Percentiles rank a stretch among this genome's conserved stretches.
These are phyloP conservation scores for Lophium mytilinum DNA, from an alignment of 495 filamentous ascomycete genomes.

Conservation along the genomic window DNA sequence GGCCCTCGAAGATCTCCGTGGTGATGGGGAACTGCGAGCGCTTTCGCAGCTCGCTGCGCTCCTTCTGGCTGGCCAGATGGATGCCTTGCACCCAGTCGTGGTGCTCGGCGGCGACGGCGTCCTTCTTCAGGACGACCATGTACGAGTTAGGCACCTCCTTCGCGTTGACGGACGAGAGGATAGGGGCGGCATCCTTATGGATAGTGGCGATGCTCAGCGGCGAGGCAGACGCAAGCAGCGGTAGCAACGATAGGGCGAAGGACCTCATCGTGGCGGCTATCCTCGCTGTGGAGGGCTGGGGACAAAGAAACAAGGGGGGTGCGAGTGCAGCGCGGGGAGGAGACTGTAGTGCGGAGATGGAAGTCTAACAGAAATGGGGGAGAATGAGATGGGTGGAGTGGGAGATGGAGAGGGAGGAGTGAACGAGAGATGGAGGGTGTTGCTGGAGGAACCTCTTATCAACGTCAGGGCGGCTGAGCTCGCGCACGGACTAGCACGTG, in stretches of 20 bases:
- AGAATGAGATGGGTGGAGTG: not conserved
- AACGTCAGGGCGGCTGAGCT: conserved; percentile 1
- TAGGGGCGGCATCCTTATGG: conserved; percentile 77
- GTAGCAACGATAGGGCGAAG: conserved; percentile 56
- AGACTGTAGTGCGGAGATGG: conserved; percentile 13
- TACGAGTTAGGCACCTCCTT: conserved; percentile 82
- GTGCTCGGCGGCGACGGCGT: conserved; percentile 59
- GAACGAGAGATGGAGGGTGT: not conserved
- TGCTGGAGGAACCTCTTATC: conserved; percentile 12
- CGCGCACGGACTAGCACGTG: too few relatives aligned
- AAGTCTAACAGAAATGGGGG: not conserved
- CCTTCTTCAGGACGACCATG: conserved; percentile 96
- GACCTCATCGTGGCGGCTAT: conserved; percentile 60
- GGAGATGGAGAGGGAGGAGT: conserved; percentile 1
- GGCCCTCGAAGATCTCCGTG: conserved; percentile 65
- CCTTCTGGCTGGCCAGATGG: conserved; percentile 50
- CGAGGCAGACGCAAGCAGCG: conserved; percentile 61
- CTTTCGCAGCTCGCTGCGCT: conserved; percentile 76
- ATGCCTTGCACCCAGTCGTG: conserved; percentile 90
- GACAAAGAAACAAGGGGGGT: conserved; percentile 20
- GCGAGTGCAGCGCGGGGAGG: conserved; percentile 3
- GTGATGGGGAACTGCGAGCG: conserved; percentile 67
- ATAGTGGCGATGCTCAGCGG: conserved; percentile 70
- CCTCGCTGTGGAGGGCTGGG: conserved; percentile 8
- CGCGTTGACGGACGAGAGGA: conserved; percentile 71